Evolutionary conservation across 2,329 filamentous ascomycete genomes (phyloP).

Genomic region (Sporothrix dimorphospora): DNA sequence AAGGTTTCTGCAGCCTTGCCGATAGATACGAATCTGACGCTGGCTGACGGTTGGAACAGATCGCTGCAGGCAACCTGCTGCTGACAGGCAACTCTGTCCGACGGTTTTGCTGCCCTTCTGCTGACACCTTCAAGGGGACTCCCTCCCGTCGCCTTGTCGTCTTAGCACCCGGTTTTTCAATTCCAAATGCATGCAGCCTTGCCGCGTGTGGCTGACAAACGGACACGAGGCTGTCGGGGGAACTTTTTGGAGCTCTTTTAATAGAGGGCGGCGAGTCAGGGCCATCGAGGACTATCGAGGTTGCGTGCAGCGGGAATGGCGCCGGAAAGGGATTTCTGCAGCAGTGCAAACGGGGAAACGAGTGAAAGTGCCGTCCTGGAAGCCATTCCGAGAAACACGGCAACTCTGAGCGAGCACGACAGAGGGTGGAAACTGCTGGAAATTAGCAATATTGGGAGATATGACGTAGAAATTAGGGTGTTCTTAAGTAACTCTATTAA

Average conservation of each 20-base stretch:
- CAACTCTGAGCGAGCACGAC: constrained; percentile 18
- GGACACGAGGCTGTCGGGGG: background rate
- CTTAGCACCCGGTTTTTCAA: background rate
- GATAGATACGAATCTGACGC: background rate
- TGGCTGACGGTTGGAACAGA: background rate
- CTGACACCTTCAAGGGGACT: background rate
- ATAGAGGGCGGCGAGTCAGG: background rate
- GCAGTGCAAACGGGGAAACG: background rate
- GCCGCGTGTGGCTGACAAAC: background rate
- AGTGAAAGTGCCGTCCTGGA: background rate
- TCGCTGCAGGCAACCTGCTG: background rate
- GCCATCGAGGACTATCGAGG: background rate
- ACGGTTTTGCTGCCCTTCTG: background rate
- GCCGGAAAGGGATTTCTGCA: no score
- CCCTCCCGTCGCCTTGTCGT: background rate
- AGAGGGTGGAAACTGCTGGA: background rate
- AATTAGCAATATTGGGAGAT: background rate
- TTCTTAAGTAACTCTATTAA: background rate
- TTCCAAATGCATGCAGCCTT: background rate
- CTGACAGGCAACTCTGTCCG: background rate
- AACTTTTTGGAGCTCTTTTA: background rate
- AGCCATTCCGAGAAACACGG: background rate
- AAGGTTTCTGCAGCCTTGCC: background rate
- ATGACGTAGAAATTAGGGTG: background rate
- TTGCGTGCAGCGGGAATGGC: background rate